Percentiles rank a stretch among this genome's conserved stretches.
Evolutionary conservation across 2,329 filamentous ascomycete species (phyloP).

Genomic region (Talaromyces sp.): DNA sequence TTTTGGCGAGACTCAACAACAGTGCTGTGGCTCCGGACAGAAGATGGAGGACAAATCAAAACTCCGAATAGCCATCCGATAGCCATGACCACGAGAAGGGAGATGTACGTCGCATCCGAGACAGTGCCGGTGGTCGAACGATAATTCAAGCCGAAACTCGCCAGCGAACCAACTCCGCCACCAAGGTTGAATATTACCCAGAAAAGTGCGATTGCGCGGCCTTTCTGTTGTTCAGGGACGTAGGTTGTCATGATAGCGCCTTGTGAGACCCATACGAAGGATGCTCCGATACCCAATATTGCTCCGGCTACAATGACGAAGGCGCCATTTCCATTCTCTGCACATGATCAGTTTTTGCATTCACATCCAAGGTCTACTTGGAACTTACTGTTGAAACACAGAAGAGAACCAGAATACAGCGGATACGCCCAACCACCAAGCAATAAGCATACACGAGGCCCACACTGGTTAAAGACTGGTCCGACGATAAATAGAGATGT

Average conservation of each 20-base stretch:
- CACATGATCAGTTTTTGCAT: not conserved
- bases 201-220: conserved; percentile 26
- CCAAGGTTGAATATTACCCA: conserved; percentile 50
- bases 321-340: conserved; percentile 25
- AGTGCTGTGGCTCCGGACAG: conserved; percentile 39
- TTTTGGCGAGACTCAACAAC: not conserved
- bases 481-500: conserved; percentile 36
- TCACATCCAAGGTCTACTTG: not conserved
- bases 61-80: conserved; percentile 48
- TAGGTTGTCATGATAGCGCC: conserved; percentile 51
- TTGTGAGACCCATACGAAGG: conserved; percentile 32
- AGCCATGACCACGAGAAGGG: conserved; percentile 49
- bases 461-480: conserved; percentile 33
- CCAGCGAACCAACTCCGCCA: conserved; percentile 44
- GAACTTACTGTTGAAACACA: conserved; percentile 30
- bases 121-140: conserved; percentile 44
- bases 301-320: conserved; percentile 43
- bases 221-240: conserved; percentile 42
- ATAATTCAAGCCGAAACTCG: conserved; percentile 46
- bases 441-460: conserved; percentile 35
- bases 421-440: conserved; percentile 39
- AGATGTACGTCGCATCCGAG: conserved; percentile 50
- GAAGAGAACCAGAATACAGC: conserved; percentile 34
- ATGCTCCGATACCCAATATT: conserved; percentile 45
- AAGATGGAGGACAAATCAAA: conserved; percentile 49